These are phyloP conservation scores for Nemania sp. DNA, from an alignment of 2,329 filamentous ascomycete genomes.

Conservation along the genomic window DNA sequence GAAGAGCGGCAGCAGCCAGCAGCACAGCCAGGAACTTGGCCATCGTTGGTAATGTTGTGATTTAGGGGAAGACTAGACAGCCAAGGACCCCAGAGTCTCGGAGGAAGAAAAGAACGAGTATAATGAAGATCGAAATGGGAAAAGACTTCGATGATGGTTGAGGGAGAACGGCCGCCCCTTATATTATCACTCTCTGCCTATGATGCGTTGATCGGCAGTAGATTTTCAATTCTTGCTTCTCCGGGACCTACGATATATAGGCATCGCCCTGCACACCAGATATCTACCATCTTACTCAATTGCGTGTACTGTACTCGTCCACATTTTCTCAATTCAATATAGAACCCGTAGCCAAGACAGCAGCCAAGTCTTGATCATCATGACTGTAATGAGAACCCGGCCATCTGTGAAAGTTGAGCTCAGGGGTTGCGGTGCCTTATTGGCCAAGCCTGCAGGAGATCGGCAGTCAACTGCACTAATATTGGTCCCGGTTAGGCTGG, in stretches of 20 bases:
- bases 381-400: conserved; percentile 3
- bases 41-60: conserved; percentile 29
- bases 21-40: conserved; percentile 39
- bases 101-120: conserved; percentile 20
- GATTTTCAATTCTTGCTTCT: conserved; percentile 20
- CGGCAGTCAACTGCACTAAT: conserved; percentile 22
- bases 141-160: background rate
- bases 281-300: background rate
- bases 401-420: conserved; percentile 1
- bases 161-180: conserved; percentile 28
- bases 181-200: conserved; percentile 27
- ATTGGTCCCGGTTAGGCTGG: too few relatives aligned
- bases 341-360: conserved; percentile 9
- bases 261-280: background rate
- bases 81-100: conserved; percentile 20
- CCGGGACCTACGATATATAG: background rate
- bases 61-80: conserved; percentile 13
- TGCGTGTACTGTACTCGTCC: conserved; percentile 1
- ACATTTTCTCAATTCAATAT: conserved; percentile 3
- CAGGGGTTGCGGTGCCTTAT: conserved; percentile 16
- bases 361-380: conserved; percentile 12
- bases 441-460: conserved; percentile 18
- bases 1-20: conserved; percentile 36
- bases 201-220: conserved; percentile 33
- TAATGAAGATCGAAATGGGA: conserved; percentile 4